phyloP scores from a whole-genome alignment of 2,329 filamentous ascomycete genomes.

The Macroventuria anomochaeta region DNA sequence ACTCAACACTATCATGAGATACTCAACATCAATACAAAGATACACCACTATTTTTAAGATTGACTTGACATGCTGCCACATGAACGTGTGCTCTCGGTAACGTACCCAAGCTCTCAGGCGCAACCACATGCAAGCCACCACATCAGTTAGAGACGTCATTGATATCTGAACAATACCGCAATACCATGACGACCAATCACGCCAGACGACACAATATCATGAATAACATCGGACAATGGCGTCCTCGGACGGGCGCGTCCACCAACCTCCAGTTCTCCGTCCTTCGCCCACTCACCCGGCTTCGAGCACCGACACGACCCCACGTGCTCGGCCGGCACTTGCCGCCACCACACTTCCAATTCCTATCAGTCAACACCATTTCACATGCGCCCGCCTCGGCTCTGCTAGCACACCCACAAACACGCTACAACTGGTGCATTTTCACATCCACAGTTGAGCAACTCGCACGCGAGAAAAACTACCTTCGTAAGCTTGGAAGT shows the following conservation, averaged over 20 bases:
- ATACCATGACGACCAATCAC: background rate
- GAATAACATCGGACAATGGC: background rate
- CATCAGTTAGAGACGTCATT: background rate
- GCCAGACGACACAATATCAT: background rate
- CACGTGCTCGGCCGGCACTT: conserved; percentile 1
- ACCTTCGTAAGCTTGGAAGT: background rate
- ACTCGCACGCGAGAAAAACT: conserved; percentile 5
- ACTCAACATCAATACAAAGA: conserved; percentile 17
- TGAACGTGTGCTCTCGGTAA: background rate
- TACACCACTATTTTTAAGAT: background rate
- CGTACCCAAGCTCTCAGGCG: background rate
- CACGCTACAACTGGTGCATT: conserved; percentile 1
- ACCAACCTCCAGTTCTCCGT: conserved; percentile 4
- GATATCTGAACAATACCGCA: background rate
- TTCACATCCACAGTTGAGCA: conserved; percentile 3
- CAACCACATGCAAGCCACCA: background rate
- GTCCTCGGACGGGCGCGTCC: background rate
- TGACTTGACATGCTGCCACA: background rate
- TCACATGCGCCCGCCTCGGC: conserved; percentile 11
- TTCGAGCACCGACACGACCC: background rate
- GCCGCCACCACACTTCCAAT: background rate
- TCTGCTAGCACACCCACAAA: background rate
- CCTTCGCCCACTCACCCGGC: background rate
- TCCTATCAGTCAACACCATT: conserved; percentile 3
- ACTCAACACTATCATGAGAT: conserved; percentile 17